Evolutionary conservation across 208 protist genomes (phyloP).

Genomic region (Leishmania tarentolae): DNA sequence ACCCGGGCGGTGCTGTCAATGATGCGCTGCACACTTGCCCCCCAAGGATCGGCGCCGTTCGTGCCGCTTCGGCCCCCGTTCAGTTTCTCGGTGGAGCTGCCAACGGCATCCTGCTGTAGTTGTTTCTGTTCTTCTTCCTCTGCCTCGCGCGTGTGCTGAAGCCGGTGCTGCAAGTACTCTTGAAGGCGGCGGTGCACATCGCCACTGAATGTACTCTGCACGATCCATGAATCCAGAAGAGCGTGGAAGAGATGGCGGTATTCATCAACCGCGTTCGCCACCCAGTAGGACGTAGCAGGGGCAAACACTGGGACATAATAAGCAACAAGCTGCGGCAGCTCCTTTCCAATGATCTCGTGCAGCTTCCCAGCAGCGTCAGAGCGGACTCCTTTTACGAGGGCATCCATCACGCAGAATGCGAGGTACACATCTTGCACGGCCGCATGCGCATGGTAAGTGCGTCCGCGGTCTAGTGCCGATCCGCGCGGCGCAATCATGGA

Average conservation of each 20-base stretch:
- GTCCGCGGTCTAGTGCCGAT: constrained; percentile 36
- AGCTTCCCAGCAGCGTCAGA: constrained; percentile 21
- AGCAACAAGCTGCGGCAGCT: constrained; percentile 62
- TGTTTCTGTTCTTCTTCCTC: constrained; percentile 22
- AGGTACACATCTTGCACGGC: constrained; percentile 78
- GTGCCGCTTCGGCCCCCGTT: neutral
- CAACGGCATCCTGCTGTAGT: neutral
- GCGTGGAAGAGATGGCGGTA: constrained; percentile 54
- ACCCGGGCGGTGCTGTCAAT: constrained; percentile 31
- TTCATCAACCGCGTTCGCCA: constrained; percentile 60
- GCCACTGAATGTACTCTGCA: constrained; percentile 33
- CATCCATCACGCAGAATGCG: constrained; percentile 72
- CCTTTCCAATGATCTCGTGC: constrained; percentile 33
- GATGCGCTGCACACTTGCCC: constrained; percentile 29
- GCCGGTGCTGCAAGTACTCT: constrained; percentile 57
- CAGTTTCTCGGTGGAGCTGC: neutral
- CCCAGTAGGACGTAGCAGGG: constrained; percentile 21
- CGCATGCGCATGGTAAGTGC: constrained; percentile 56
- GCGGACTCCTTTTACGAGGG: constrained; percentile 49
- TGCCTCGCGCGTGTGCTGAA: constrained; percentile 48
- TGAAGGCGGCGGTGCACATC: constrained; percentile 62
- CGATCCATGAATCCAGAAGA: constrained; percentile 65
- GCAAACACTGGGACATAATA: constrained; percentile 57
- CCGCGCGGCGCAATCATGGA: constrained; percentile 23
- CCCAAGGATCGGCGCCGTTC: constrained; percentile 13